Base-by-base conservation (phyloP, 108 stramenopile species). In the Cyclostephanos tholiformis region DNA sequence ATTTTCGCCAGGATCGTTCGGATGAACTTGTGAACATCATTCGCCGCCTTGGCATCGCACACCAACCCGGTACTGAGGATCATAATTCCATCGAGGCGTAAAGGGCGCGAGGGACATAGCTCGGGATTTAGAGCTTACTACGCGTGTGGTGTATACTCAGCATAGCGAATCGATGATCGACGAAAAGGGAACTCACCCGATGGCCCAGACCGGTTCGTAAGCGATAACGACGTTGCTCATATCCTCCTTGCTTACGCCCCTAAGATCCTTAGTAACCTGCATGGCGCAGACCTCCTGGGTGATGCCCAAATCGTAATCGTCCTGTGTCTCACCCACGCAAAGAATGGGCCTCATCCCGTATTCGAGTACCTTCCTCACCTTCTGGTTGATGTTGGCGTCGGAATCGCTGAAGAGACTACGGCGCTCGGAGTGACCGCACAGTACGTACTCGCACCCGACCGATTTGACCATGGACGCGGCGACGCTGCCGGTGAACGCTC, bases 161-260 rank as follows among this genome's bases (percentile, higher is more conserved):
- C n/a, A n/a, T n/a, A n/a, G n/a, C n/a, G n/a, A n/a, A n/a, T n/a
- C n/a, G n/a, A n/a, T n/a, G n/a, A n/a, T n/a, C n/a, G n/a, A n/a
- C n/a, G n/a, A n/a, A n/a, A n/a, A n/a, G n/a, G n/a, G n/a, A n/a
- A n/a, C n/a, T n/a, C n/a, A n/a, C n/a, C 97, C 98, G 80, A 98
- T 98, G 58, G 98, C 98, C 98, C 98, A 98, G 19, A 98, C 95
- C 8, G 96, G 96, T 75, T 97, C 96, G 74, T 96, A 98, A n/a
- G 94, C 95, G 53, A 97, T 71, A 22, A 94, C 91, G 12, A 97
- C 69, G 35, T 83, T 74, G 16, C 36, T 12, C 44, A 89, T 59
- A 26, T 88, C 83, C 25, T 74, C 65, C 10, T 70, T 56, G 12
- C 57, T 65, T 0, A 97, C 79, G 30, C 90, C 93, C 35, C 72